Percentiles rank a stretch among this genome's conserved stretches.
phyloP scores from a whole-genome alignment of 768 basidiomycete species.

The Tubosaeta sp. region DNA sequence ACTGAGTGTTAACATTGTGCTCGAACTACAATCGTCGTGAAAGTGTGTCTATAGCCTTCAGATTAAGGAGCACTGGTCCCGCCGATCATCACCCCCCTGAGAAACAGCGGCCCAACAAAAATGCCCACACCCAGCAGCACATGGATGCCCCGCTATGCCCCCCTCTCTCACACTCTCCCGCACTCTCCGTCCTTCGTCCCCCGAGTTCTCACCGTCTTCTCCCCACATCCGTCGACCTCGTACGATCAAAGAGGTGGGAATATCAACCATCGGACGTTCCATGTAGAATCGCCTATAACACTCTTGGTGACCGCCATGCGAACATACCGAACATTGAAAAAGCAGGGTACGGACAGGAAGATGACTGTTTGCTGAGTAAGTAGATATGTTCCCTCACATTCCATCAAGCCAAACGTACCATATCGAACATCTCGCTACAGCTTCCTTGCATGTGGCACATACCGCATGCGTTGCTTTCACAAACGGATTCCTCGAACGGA shows the following conservation, averaged over 20 bases:
- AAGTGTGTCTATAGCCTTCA: no score
- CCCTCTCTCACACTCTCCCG: conserved; percentile 6
- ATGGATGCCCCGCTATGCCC: conserved; percentile 48
- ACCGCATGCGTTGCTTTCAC: conserved; percentile 46
- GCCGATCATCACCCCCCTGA: conserved; percentile 1
- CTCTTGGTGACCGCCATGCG: conserved; percentile 76
- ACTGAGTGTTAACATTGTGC: no score
- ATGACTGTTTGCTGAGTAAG: conserved; percentile 36
- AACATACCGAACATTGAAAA: conserved; percentile 72
- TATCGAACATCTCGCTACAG: conserved; percentile 58
- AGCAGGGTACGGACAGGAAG: conserved; percentile 69
- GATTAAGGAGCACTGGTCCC: background rate
- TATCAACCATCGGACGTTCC: conserved; percentile 50
- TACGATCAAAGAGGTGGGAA: conserved; percentile 19
- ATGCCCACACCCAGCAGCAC: conserved; percentile 82
- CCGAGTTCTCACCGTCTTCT: conserved; percentile 13
- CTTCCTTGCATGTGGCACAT: conserved; percentile 52
- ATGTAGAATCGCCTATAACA: conserved; percentile 72
- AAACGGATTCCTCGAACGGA: conserved; percentile 29
- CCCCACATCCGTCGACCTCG: conserved; percentile 25
- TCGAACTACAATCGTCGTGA: no score
- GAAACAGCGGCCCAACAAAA: conserved; percentile 62
- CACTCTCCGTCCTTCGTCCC: conserved; percentile 4
- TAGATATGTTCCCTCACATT: conserved; percentile 1
- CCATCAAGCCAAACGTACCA: conserved; percentile 47